Evolutionary conservation across 176 grass and related monocot species (phyloP), one percentile per base, ranked within the genome.

Genomic region (Echinochloa phyllopogon): DNA sequence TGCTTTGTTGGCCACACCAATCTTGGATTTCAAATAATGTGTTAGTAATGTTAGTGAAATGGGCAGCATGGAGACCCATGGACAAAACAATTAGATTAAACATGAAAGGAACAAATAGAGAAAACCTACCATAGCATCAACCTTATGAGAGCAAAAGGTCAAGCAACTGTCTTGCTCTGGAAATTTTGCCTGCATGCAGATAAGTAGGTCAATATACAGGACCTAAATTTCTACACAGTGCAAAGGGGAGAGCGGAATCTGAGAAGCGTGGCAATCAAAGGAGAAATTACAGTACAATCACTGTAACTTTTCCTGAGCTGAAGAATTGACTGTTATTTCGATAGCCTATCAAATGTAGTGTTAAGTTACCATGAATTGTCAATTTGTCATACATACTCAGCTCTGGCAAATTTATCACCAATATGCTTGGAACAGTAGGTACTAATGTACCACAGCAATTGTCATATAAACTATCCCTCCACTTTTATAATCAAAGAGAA

Each of bases 101-200:
- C 62, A 67, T 67, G 18, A 81, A 69, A 75, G 17, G 45, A 76
- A 75, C 1, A 43, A 59, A 77, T 48, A 72, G 40, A 51, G 65
- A 58, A 69, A 21, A 73, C 83, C 86, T 86, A 99, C 96, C 47
- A 25, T 78, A 66, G 88, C 50, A 96, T 94, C 96, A 62, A 90
- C 82, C 80, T 91, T 94, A 49, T 89, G 89, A 73, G 91, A 84
- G 84, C 87, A 91, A 90, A 99, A 94, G 72, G 89, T 85, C 69
- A 99, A 87, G 78, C 88, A 92, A 85, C 82, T 92, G 80, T 94
- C 91, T 80, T 90, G 77, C 70, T 96, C 91, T 74, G 92, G 50
- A 86, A 91, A 89, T 65, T 96, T 95, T 17, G 88, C 84, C 93
- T 99, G 89, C 65, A 89, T 65, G 69, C n/a, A 76, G 53, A 73